phyloP scores from a whole-genome alignment of 495 filamentous ascomycete species.

The Penicillium desertorum region DNA sequence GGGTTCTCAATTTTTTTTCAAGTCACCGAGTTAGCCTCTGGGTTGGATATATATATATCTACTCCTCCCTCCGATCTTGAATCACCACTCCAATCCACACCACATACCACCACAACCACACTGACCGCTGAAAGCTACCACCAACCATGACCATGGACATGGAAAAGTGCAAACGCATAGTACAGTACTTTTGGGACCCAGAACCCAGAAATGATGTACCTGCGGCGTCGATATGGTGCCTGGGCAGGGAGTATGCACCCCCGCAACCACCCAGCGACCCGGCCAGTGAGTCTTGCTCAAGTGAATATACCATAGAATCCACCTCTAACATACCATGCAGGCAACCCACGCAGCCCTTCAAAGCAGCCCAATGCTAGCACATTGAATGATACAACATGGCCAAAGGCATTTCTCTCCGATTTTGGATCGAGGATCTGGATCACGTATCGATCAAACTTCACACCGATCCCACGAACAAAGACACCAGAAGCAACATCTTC shows the following conservation, averaged over 20 bases:
- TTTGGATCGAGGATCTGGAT: conserved; percentile 95
- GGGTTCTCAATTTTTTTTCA: too few relatives aligned
- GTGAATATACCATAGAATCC: not conserved
- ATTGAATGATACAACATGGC: conserved; percentile 59
- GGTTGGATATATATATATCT: not conserved
- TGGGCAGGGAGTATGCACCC: conserved; percentile 70
- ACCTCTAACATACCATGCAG: conserved; percentile 2
- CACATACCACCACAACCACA: not conserved
- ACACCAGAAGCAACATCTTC: conserved; percentile 65
- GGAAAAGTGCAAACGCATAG: conserved; percentile 72
- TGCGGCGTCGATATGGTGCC: conserved; percentile 77
- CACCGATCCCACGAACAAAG: conserved; percentile 74
- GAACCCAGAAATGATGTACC: conserved; percentile 78
- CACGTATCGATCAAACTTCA: conserved; percentile 90
- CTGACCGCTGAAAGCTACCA: not conserved
- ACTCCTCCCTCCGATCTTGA: not conserved
- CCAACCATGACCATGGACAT: conserved; percentile 57
- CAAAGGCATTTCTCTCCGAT: conserved; percentile 80
- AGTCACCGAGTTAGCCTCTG: not conserved
- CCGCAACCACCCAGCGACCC: conserved; percentile 17
- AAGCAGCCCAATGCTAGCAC: conserved; percentile 7
- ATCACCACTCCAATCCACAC: not conserved
- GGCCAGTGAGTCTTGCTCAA: conserved; percentile 14
- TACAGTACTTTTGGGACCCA: conserved; percentile 95
- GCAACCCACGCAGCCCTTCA: not conserved